These are phyloP conservation scores for Torulaspora gathmanii DNA, from an alignment of 805 yeast species.

Conservation along the genomic window DNA sequence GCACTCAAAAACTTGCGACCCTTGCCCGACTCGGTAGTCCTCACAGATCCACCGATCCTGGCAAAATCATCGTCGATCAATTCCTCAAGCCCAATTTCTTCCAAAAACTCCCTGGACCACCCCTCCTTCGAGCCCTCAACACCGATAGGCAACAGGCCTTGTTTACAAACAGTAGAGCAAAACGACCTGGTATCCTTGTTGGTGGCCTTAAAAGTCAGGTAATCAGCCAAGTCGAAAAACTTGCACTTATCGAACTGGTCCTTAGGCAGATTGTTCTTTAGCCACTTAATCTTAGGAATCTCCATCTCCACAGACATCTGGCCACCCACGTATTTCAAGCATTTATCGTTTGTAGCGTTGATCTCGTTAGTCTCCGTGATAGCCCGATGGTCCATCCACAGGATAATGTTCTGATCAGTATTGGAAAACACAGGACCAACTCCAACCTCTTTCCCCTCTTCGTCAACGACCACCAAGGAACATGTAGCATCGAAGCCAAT, in stretches of 20 bases:
- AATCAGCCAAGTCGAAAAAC: slow-evolving; percentile 92
- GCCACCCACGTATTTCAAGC: slow-evolving; percentile 91
- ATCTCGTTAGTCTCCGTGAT: slow-evolving; percentile 71
- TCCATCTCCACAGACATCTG: slow-evolving; percentile 98
- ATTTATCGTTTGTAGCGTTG: slow-evolving; percentile 72
- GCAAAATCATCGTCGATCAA: slow-evolving; percentile 70
- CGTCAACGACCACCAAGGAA: slow-evolving; percentile 74
- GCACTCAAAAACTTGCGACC: slow-evolving; percentile 62
- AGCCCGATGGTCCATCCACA: slow-evolving; percentile 99
- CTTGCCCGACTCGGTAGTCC: slow-evolving; percentile 48
- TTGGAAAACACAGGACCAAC: slow-evolving; percentile 89
- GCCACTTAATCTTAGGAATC: slow-evolving; percentile 94
- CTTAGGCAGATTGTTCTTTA: slow-evolving; percentile 74
- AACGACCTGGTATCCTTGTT: slow-evolving; percentile 80
- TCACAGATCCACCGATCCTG: slow-evolving; percentile 79
- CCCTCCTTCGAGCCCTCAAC: slow-evolving; percentile 83
- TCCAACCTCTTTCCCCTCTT: slow-evolving; percentile 63
- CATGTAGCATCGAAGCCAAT: slow-evolving; percentile 98
- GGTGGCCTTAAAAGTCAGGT: slow-evolving; percentile 85
- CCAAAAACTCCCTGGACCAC: slow-evolving; percentile 81
- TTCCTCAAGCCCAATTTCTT: slow-evolving; percentile 66
- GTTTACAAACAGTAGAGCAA: slow-evolving; percentile 92
- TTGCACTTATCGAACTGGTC: slow-evolving; percentile 55
- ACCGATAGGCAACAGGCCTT: slow-evolving; percentile 89
- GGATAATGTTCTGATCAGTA: slow-evolving; percentile 69